A percentile compares a stretch with the other conserved stretches of the same genome.
These are phyloP conservation scores for Fragilariopsis cylindrus DNA, from an alignment of 108 stramenopile species.

Conservation along the genomic window DNA sequence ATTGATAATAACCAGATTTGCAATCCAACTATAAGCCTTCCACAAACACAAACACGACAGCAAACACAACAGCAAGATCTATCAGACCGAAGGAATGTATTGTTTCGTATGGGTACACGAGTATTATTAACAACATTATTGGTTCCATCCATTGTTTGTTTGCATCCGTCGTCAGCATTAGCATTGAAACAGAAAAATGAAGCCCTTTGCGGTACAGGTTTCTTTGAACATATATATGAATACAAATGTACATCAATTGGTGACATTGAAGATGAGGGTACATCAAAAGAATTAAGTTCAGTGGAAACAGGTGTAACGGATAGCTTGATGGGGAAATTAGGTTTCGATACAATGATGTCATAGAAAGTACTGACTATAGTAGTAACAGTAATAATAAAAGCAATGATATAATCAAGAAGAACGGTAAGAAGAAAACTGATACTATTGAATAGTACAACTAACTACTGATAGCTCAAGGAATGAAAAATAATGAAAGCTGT, in stretches of 20 bases:
- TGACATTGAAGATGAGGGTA: conserved; percentile 66
- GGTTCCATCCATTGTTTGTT: background rate
- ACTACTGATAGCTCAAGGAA: no score
- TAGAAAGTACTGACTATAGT: background rate
- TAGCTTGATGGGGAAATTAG: conserved; percentile 25
- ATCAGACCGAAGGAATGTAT: background rate
- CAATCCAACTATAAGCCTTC: no score
- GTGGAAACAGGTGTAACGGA: conserved; percentile 17
- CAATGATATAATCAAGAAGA: background rate
- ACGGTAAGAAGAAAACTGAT: background rate
- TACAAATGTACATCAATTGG: conserved; percentile 78
- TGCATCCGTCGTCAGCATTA: conserved; percentile 28
- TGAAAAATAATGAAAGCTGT: no score
- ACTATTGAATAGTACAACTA: no score
- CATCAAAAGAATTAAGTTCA: conserved; percentile 30
- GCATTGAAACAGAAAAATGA: conserved; percentile 61
- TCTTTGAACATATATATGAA: conserved; percentile 63
- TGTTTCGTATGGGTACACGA: background rate
- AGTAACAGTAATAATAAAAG: no score
- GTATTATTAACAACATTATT: background rate
- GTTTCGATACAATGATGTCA: conserved; percentile 3
- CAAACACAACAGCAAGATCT: background rate
- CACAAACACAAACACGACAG: background rate
- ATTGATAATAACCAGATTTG: no score
- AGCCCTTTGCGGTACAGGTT: conserved; percentile 69